Conservation (phyloP, 73 alveolate genomes). For the Stentor roeselii region DNA sequence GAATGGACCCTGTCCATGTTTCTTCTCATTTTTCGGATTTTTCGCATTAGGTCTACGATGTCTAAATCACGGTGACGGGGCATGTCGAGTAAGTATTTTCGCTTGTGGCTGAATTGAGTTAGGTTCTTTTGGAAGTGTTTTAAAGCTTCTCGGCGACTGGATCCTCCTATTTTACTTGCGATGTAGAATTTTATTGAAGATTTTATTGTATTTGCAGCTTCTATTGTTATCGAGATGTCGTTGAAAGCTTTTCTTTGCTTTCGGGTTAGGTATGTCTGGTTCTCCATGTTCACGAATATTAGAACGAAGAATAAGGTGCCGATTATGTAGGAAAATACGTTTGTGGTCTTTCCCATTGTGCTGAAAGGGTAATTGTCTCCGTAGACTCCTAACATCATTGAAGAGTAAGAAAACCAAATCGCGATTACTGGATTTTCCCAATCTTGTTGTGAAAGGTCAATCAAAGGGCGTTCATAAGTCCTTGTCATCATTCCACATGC, state of each 20-base stretch:
- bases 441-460: background rate
- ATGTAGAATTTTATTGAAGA: no score
- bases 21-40: no score
- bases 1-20: background rate
- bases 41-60: background rate
- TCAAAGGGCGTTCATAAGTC: slow-evolving; percentile 6
- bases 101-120: background rate
- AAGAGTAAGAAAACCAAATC: background rate
- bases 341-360: background rate
- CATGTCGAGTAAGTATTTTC: background rate
- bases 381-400: background rate
- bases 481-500: background rate
- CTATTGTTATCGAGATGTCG: background rate
- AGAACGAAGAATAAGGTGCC: slow-evolving; percentile 2
- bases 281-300: background rate
- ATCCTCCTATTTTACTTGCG: background rate
- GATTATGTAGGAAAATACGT: background rate
- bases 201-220: background rate
- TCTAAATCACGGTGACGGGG: background rate
- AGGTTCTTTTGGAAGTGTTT: background rate
- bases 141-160: background rate
- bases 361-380: slow-evolving; percentile 16
- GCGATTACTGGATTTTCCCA: background rate
- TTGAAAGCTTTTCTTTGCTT: background rate
- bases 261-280: background rate